phyloP scores from a whole-genome alignment of 2,329 filamentous ascomycete genomes.

The Byssothecium circinans region DNA sequence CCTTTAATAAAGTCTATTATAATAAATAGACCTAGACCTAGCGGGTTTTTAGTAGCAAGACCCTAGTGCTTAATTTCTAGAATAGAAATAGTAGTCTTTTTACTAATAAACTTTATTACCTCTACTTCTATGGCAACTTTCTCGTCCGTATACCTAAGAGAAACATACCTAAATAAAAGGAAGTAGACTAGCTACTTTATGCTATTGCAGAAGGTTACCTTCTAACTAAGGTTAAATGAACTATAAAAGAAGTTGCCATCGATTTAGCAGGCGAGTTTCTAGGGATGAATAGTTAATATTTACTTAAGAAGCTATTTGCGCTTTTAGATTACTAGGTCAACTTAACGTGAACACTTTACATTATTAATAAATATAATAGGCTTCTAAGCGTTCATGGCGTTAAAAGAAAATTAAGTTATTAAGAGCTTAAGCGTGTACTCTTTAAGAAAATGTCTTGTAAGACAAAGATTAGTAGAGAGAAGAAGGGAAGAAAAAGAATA shows the following conservation, averaged over 20 bases:
- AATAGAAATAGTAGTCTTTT: conserved; percentile 7
- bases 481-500: too few species aligned
- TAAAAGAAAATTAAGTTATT: neutral
- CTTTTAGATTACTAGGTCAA: conserved; percentile 1
- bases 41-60: conserved; percentile 7
- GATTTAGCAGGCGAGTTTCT: conserved; percentile 2
- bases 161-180: conserved; percentile 2
- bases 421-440: conserved; percentile 1
- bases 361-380: conserved; percentile 1
- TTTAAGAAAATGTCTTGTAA: neutral
- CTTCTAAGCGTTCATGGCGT: conserved; percentile 1
- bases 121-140: conserved; percentile 8
- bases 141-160: neutral
- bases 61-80: conserved; percentile 3
- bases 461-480: conserved; percentile 2
- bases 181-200: conserved; percentile 7
- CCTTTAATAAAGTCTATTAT: conserved; percentile 38
- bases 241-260: conserved; percentile 6
- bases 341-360: neutral
- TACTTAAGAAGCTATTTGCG: neutral
- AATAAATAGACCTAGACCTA: conserved; percentile 38
- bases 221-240: conserved; percentile 2
- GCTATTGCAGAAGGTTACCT: conserved; percentile 7
- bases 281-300: neutral
- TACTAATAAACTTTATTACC: conserved; percentile 4